Percentiles rank a stretch among this genome's conserved stretches.
Evolutionary conservation across 768 basidiomycete genomes (phyloP).

Genomic region (Glaciozyma martinii): DNA sequence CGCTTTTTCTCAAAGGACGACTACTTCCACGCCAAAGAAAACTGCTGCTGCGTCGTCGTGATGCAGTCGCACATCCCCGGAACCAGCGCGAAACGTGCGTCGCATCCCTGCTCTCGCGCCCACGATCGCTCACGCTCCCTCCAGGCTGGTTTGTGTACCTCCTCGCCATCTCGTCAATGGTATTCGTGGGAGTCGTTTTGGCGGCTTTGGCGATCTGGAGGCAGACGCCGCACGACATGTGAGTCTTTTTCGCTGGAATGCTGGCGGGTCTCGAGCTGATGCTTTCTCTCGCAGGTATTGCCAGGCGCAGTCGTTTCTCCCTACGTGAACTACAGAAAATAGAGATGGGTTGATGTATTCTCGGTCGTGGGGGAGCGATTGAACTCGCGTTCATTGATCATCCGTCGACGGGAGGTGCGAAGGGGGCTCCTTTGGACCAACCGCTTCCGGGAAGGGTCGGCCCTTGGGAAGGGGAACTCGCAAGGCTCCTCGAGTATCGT

Average conservation of each 20-base stretch:
- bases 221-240: conserved; percentile 3
- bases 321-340: background rate
- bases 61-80: conserved; percentile 5
- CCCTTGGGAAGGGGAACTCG: no score
- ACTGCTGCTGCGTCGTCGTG: conserved; percentile 18
- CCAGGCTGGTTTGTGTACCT: conserved; percentile 9
- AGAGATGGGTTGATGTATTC: no score
- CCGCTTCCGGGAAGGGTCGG: no score
- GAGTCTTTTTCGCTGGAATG: background rate
- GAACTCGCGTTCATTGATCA: no score
- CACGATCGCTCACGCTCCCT: no score
- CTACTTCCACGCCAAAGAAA: conserved; percentile 11
- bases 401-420: no score
- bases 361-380: no score
- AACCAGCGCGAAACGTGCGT: background rate
- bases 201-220: conserved; percentile 5
- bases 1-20: conserved; percentile 2
- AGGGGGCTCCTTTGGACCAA: no score
- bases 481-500: no score
- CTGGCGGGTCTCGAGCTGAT: no score
- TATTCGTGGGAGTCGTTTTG: background rate
- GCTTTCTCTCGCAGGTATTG: conserved; percentile 8
- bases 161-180: background rate
- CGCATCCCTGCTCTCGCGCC: background rate
- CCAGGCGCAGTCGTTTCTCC: conserved; percentile 4